Conservation (phyloP, 176 grass and related monocot species). For the Rhynchospora pubera region DNA sequence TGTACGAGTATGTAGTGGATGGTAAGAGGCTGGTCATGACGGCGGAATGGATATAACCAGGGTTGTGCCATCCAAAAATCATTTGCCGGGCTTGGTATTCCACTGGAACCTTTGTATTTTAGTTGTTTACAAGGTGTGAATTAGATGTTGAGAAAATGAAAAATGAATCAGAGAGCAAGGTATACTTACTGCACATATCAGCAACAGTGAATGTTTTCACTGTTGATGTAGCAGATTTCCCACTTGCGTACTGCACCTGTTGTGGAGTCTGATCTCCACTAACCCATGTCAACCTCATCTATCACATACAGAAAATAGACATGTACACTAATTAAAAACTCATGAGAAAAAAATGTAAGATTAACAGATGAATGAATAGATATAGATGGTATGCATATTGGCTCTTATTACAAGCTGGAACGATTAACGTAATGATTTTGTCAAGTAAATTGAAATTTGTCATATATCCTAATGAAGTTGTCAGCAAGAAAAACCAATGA, state of each 20-base stretch:
- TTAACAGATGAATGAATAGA: too few species aligned
- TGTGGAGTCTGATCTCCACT: not conserved
- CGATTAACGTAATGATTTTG: too few species aligned
- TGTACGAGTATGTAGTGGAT: slow-evolving; percentile 45
- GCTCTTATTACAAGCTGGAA: too few species aligned
- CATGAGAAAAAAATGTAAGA: too few species aligned
- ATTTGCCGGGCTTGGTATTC: not conserved
- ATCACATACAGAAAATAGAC: too few species aligned
- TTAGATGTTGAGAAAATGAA: not conserved
- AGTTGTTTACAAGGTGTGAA: too few species aligned
- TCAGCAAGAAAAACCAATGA: too few species aligned
- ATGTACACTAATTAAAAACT: too few species aligned
- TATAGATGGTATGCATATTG: too few species aligned
- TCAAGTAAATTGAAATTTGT: too few species aligned
- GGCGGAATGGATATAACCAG: not conserved
- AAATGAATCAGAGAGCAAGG: not conserved
- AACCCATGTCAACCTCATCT: too few species aligned
- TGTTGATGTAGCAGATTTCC: not conserved
- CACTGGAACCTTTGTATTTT: not conserved
- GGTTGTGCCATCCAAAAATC: not conserved
- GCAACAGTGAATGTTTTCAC: not conserved
- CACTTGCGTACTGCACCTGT: not conserved
- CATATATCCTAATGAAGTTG: too few species aligned
- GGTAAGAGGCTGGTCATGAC: slow-evolving; percentile 37
- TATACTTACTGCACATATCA: not conserved